A percentile compares a stretch with the other conserved stretches of the same genome.
Evolutionary conservation across 2,329 filamentous ascomycete genomes (phyloP).

Genomic region (Fusarium newnesense): DNA sequence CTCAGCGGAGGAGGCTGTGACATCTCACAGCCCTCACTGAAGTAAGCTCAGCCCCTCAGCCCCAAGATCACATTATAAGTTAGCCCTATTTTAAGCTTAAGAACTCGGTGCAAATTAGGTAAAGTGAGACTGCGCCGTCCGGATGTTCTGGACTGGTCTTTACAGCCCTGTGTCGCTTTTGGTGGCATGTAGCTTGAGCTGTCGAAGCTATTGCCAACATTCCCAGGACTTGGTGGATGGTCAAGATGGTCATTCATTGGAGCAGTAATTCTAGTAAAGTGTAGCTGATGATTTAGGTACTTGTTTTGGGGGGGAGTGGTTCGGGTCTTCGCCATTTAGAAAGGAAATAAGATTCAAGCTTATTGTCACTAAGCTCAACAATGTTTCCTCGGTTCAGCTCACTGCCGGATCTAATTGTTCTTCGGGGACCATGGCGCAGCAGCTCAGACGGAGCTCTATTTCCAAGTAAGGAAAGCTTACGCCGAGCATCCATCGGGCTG

Average conservation of each 20-base stretch:
- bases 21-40: constrained; percentile 13
- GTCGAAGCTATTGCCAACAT: neutral
- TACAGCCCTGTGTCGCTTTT: neutral
- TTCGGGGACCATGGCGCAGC: constrained; percentile 1
- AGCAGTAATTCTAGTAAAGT: neutral
- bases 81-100: constrained; percentile 38
- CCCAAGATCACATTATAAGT: constrained; percentile 12
- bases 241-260: neutral
- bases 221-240: neutral
- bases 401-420: neutral
- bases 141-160: neutral
- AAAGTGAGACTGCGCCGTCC: neutral
- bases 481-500: neutral
- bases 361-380: neutral
- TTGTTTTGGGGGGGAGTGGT: neutral
- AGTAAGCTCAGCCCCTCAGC: constrained; percentile 26
- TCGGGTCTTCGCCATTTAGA: neutral
- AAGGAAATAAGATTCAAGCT: neutral
- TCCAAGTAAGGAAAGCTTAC: neutral
- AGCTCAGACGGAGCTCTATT: neutral
- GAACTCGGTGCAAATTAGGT: neutral
- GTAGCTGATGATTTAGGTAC: neutral
- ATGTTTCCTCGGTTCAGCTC: neutral
- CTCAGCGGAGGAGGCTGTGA: constrained; percentile 29
- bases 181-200: neutral